A percentile compares a stretch with the other conserved stretches of the same genome.
phyloP scores from a whole-genome alignment of 352 stramenopile genomes.

The Globisporangium spiculum region DNA sequence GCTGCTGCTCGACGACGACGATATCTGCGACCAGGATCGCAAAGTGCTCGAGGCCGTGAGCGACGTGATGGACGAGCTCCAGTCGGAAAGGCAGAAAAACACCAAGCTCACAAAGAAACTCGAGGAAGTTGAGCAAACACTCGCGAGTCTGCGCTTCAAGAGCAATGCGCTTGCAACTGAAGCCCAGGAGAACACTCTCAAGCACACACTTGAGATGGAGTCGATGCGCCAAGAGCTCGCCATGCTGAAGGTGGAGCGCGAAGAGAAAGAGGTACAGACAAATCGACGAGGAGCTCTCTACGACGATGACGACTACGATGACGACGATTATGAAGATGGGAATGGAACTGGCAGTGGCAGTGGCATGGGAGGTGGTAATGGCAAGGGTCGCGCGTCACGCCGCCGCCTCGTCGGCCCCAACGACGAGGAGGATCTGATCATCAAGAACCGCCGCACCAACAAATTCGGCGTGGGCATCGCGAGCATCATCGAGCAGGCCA shows the following conservation, averaged over 20 bases:
- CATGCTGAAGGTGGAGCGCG: slow-evolving; percentile 19
- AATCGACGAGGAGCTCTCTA: slow-evolving; percentile 14
- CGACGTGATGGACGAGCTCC: slow-evolving; percentile 55
- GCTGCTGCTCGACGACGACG: slow-evolving; percentile 29
- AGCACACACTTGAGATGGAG: slow-evolving; percentile 34
- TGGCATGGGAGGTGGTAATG: slow-evolving; percentile 1
- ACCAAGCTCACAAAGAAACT: slow-evolving; percentile 35
- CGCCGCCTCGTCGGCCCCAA: slow-evolving; percentile 24
- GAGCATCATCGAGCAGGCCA: slow-evolving; percentile 71
- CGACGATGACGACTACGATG: slow-evolving; percentile 6
- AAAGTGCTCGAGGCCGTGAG: slow-evolving; percentile 54
- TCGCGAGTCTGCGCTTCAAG: slow-evolving; percentile 49
- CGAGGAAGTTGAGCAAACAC: slow-evolving; percentile 42
- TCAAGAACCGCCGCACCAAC: slow-evolving; percentile 59
- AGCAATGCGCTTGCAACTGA: slow-evolving; percentile 51
- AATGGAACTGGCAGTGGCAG: slow-evolving; percentile 23
- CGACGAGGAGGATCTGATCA: slow-evolving; percentile 45
- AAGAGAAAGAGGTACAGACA: slow-evolving; percentile 53
- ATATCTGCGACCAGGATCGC: slow-evolving; percentile 60
- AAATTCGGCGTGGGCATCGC: slow-evolving; percentile 72
- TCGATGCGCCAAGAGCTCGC: slow-evolving; percentile 37
- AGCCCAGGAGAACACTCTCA: slow-evolving; percentile 27
- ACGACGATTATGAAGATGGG: slow-evolving; percentile 27
- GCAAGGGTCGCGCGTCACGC: slow-evolving; percentile 19
- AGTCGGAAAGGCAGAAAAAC: slow-evolving; percentile 28